A percentile compares a stretch with the other conserved stretches of the same genome.
phyloP scores from a whole-genome alignment of 176 grass and related monocot species.

The Eleusine coracana region DNA sequence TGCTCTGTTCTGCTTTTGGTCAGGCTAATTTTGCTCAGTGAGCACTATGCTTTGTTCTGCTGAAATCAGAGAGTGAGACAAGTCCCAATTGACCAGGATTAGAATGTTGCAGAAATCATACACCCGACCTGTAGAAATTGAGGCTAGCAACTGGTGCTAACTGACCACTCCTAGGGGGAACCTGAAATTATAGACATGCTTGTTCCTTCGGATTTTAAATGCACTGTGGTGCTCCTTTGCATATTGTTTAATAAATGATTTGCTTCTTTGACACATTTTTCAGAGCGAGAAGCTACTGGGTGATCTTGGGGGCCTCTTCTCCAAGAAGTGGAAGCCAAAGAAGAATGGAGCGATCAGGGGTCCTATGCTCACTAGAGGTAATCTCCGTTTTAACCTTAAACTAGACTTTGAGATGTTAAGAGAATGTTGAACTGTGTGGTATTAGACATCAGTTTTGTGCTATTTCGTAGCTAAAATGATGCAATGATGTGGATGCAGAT shows the following conservation, averaged over 20 bases:
- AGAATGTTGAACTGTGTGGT: neutral
- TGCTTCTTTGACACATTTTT: neutral
- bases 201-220: neutral
- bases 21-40: neutral
- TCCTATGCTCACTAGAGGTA: constrained; percentile 77
- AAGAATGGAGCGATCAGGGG: constrained; percentile 67
- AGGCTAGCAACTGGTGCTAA: neutral
- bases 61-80: neutral
- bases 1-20: neutral
- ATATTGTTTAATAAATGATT: neutral
- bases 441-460: neutral
- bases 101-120: neutral
- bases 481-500: constrained; percentile 49
- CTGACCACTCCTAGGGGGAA: neutral
- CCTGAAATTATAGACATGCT: neutral
- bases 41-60: neutral
- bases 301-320: constrained; percentile 91
- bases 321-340: constrained; percentile 83
- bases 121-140: neutral
- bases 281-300: constrained; percentile 89
- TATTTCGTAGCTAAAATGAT: constrained; percentile 14
- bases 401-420: neutral
- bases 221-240: neutral
- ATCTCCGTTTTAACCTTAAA: neutral
- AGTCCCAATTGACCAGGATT: neutral